These are phyloP conservation scores for Apium graveolens DNA, from an alignment of 129 eudicot genomes.

Conservation along the genomic window DNA sequence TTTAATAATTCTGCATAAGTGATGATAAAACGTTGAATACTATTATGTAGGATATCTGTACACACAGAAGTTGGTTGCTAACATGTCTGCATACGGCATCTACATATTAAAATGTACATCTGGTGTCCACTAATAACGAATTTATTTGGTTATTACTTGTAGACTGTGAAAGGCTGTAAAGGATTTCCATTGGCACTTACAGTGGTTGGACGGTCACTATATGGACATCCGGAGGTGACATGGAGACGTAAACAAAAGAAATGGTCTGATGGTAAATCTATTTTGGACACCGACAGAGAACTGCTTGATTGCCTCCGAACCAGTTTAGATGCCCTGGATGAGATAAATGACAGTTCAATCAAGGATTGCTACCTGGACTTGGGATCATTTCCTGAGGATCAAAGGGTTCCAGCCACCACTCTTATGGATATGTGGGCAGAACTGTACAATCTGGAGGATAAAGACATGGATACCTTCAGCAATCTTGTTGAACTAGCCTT, in stretches of 20 bases:
- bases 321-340: conserved; percentile 31
- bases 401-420: conserved; percentile 31
- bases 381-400: conserved; percentile 41
- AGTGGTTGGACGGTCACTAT: conserved; percentile 36
- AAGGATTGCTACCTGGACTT: conserved; percentile 35
- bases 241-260: conserved; percentile 23
- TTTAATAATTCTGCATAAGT: not conserved
- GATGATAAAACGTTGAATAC: not conserved
- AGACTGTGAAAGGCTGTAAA: conserved; percentile 39
- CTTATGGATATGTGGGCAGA: conserved; percentile 46
- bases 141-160: not conserved
- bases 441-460: conserved; percentile 29
- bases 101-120: not conserved
- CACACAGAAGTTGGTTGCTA: not conserved
- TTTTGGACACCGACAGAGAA: conserved; percentile 20
- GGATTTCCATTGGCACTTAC: conserved; percentile 39
- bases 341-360: not conserved
- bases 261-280: conserved; percentile 20
- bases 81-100: not conserved
- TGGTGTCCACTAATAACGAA: not conserved
- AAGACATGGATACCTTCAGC: conserved; percentile 12
- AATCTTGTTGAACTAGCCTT: conserved; percentile 24
- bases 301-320: conserved; percentile 21
- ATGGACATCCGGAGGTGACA: conserved; percentile 14
- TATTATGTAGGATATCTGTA: not conserved